phyloP scores from a whole-genome alignment of 1,139 yeast species.

The Candida tunisiensis region DNA sequence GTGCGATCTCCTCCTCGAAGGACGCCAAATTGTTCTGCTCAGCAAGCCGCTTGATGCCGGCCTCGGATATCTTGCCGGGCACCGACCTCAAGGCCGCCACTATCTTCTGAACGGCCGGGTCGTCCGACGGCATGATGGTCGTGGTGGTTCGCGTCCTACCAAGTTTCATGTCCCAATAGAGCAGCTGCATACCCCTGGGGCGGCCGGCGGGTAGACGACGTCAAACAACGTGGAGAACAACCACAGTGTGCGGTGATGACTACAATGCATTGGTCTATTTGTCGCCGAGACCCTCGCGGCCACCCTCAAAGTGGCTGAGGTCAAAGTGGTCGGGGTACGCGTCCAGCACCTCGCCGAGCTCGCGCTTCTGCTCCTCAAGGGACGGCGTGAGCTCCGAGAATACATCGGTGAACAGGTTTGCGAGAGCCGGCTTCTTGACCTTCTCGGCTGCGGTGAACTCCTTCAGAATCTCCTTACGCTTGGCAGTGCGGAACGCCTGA shows the following conservation, averaged over 20 bases:
- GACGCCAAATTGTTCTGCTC: conserved; percentile 14
- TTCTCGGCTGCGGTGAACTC: conserved; percentile 18
- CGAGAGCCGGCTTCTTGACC: conserved; percentile 14
- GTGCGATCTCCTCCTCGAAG: conserved; percentile 14
- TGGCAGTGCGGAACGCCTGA: conserved; percentile 9
- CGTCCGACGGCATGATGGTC: too few species aligned
- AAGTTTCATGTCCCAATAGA: too few species aligned
- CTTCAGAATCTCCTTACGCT: conserved; percentile 12
- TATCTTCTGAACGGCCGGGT: too few species aligned
- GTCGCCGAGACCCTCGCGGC: conserved; percentile 8
- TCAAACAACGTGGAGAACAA: too few species aligned
- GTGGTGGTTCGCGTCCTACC: too few species aligned
- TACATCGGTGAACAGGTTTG: conserved; percentile 14
- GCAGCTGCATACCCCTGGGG: too few species aligned
- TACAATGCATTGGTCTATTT: neutral
- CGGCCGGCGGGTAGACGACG: too few species aligned
- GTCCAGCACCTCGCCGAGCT: conserved; percentile 15
- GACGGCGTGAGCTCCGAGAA: conserved; percentile 11
- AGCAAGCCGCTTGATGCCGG: conserved; percentile 16
- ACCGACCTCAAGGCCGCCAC: conserved; percentile 14
- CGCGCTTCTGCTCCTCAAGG: conserved; percentile 13
- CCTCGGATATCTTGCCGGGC: conserved; percentile 18
- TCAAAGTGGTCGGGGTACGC: conserved; percentile 17
- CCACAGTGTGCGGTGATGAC: too few species aligned
- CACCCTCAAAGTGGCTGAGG: conserved; percentile 12